Evolutionary conservation across 805 yeast species (phyloP).

Genomic region (Starmera quercuum): DNA sequence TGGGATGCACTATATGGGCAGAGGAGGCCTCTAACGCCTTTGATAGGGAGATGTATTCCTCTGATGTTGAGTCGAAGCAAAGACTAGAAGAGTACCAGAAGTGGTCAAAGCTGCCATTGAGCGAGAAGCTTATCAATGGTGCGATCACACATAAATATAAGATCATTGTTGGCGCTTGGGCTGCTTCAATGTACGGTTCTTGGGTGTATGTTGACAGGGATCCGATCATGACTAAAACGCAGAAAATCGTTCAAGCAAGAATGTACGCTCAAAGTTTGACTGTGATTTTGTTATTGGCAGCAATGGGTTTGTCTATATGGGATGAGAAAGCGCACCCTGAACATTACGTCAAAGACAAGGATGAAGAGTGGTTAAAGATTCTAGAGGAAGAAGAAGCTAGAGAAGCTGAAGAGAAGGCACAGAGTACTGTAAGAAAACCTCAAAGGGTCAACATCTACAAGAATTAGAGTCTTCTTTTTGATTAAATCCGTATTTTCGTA

Average conservation of each 20-base stretch:
- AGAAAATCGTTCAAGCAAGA: constrained; percentile 82
- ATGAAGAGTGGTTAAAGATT: constrained; percentile 41
- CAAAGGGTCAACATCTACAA: constrained; percentile 29
- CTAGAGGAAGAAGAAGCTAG: constrained; percentile 35
- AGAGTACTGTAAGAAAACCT: constrained; percentile 18
- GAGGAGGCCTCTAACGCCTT: constrained; percentile 65
- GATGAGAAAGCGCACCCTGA: constrained; percentile 48
- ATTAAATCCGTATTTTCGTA: neutral
- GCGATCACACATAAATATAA: constrained; percentile 53
- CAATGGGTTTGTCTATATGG: constrained; percentile 58
- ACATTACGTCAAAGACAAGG: constrained; percentile 24
- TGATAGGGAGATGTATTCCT: constrained; percentile 53
- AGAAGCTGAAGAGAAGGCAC: constrained; percentile 9
- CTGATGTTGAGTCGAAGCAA: constrained; percentile 29
- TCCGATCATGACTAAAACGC: constrained; percentile 64
- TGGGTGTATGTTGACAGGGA: constrained; percentile 71
- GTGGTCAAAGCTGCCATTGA: constrained; percentile 42
- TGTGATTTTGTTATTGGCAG: constrained; percentile 59
- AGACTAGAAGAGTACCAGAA: constrained; percentile 37
- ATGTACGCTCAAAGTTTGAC: constrained; percentile 86
- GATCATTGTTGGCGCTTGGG: constrained; percentile 70
- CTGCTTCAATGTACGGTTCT: constrained; percentile 71
- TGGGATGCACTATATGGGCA: constrained; percentile 54
- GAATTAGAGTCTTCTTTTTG: neutral
- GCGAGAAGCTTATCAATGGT: constrained; percentile 42